Evolutionary conservation across 2,329 filamentous ascomycete species (phyloP).

Genomic region (Colletotrichum eleusines): DNA sequence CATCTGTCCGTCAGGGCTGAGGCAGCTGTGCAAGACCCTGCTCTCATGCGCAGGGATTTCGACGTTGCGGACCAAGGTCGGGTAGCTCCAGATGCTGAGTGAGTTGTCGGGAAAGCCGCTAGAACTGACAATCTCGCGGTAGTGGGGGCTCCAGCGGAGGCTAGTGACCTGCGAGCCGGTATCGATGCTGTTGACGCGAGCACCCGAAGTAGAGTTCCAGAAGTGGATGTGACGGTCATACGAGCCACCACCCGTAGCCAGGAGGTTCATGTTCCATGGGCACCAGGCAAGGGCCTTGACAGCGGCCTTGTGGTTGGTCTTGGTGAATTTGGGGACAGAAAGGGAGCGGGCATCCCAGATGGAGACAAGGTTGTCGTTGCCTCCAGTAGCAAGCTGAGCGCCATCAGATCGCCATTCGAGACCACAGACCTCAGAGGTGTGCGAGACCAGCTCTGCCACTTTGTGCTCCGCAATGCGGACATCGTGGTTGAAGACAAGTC

Average conservation of each 20-base stretch:
- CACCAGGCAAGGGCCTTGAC: conserved; percentile 99
- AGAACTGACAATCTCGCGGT: conserved; percentile 97
- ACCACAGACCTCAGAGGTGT: conserved; percentile 97
- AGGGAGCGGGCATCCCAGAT: conserved; percentile 99
- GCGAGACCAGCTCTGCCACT: conserved; percentile 94
- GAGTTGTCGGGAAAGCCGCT: conserved; percentile 99
- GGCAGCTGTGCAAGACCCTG: conserved; percentile 93
- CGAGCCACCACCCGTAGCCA: conserved; percentile 94
- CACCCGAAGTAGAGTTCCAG: conserved; percentile 99
- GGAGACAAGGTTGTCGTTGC: conserved; percentile 98
- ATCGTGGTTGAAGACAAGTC: conserved; percentile 98
- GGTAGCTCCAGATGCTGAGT: conserved; percentile 99
- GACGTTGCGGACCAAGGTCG: conserved; percentile 94
- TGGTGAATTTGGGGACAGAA: conserved; percentile 96
- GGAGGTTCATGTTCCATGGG: conserved; percentile 97
- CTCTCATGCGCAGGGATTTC: conserved; percentile 99
- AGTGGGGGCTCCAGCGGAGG: conserved; percentile 94
- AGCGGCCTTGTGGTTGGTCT: conserved; percentile 99
- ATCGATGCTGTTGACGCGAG: conserved; percentile 98
- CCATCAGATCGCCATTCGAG: conserved; percentile 98
- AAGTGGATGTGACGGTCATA: conserved; percentile 99
- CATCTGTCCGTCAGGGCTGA: conserved; percentile 98
- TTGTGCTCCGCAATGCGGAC: conserved; percentile 98
- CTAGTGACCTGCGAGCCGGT: conserved; percentile 98
- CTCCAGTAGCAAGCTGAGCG: conserved; percentile 95